These are phyloP conservation scores for Auxenochlorella pyrenoidosa DNA, from an alignment of 139 green algal species.

Conservation along the genomic window DNA sequence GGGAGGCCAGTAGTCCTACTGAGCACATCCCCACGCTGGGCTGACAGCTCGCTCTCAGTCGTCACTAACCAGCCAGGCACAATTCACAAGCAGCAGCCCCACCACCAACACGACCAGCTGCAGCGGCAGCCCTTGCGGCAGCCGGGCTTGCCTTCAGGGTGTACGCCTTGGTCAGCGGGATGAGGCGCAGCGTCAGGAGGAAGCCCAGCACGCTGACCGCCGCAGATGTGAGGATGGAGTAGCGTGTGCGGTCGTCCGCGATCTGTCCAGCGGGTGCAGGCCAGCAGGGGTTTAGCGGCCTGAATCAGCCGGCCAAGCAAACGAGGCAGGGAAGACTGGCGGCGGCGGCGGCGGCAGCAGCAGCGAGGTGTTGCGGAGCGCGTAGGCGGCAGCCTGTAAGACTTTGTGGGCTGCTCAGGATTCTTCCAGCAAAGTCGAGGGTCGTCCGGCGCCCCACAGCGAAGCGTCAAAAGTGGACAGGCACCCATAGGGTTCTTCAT, in stretches of 20 bases:
- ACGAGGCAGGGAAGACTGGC: background rate
- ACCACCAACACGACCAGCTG: background rate
- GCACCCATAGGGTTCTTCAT: too few species aligned
- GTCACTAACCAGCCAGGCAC: background rate
- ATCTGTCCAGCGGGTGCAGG: background rate
- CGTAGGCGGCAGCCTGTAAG: too few species aligned
- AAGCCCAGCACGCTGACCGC: slow-evolving; percentile 73
- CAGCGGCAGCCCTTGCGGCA: too few species aligned
- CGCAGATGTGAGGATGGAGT: slow-evolving; percentile 24
- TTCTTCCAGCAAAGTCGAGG: too few species aligned
- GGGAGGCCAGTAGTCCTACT: too few species aligned
- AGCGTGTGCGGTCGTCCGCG: slow-evolving; percentile 8
- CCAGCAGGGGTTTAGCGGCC: background rate
- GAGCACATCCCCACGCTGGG: too few species aligned
- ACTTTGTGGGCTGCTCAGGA: too few species aligned
- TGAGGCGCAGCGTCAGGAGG: slow-evolving; percentile 66
- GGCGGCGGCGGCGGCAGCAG: background rate
- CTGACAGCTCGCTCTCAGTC: too few species aligned
- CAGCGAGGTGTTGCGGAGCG: background rate
- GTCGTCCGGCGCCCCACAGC: too few species aligned
- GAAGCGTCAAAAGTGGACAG: too few species aligned
- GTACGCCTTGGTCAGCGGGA: slow-evolving; percentile 65
- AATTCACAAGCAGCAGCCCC: background rate
- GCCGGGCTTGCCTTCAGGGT: slow-evolving; percentile 34
- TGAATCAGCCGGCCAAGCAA: too few species aligned